phyloP scores from a whole-genome alignment of 2,329 filamentous ascomycete species.

The Domatiomyces catenatus region DNA sequence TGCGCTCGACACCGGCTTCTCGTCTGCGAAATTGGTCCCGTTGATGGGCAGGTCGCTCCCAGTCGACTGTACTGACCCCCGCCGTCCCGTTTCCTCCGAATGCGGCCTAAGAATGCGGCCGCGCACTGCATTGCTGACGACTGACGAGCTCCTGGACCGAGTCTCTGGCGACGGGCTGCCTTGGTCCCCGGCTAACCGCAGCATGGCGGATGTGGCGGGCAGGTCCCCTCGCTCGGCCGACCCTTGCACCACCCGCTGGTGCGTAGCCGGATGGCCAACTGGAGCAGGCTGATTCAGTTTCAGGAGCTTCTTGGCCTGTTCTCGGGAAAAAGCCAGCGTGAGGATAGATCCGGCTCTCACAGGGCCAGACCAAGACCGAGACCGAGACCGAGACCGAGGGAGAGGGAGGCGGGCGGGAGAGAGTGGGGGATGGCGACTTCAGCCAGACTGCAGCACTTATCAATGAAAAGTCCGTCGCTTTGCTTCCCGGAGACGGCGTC shows the following conservation, averaged over 20 bases:
- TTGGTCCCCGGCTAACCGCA: background rate
- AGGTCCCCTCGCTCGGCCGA: constrained; percentile 21
- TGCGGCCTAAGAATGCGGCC: constrained; percentile 17
- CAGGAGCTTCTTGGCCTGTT: constrained; percentile 33
- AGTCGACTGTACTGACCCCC: constrained; percentile 8
- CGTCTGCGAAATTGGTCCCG: constrained; percentile 27
- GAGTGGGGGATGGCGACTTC: background rate
- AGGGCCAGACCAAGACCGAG: background rate
- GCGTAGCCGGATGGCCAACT: constrained; percentile 16
- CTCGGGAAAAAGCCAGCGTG: constrained; percentile 31
- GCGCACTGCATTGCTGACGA: constrained; percentile 16
- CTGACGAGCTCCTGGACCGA: constrained; percentile 13
- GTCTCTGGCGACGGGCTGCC: constrained; percentile 11
- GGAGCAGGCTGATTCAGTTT: constrained; percentile 24
- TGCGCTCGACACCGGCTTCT: constrained; percentile 34
- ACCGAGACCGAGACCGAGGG: too few relatives aligned
- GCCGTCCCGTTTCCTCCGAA: constrained; percentile 14
- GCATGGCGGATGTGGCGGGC: constrained; percentile 17
- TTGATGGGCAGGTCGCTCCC: constrained; percentile 18
- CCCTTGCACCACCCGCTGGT: constrained; percentile 1
- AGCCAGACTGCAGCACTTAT: background rate
- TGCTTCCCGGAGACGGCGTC: background rate
- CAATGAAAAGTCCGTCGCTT: background rate
- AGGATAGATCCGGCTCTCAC: background rate
- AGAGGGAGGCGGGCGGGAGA: too few relatives aligned